A percentile compares a stretch with the other conserved stretches of the same genome.
These are phyloP conservation scores for Pilasporangium apinafurcum DNA, from an alignment of 352 stramenopile genomes.

Conservation along the genomic window DNA sequence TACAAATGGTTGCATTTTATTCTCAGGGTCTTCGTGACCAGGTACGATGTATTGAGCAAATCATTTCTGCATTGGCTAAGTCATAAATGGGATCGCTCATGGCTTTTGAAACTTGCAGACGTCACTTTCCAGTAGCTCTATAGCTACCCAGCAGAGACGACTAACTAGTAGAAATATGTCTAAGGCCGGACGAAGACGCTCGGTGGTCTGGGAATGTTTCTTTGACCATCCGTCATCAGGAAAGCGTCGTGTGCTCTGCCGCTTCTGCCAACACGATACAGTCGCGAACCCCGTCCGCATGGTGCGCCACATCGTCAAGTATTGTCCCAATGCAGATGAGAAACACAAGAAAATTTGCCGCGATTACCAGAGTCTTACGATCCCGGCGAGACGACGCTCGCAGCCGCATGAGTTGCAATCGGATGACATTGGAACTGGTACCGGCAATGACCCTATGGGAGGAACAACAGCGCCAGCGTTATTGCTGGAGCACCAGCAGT, in stretches of 20 bases:
- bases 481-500: background rate
- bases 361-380: slow-evolving; percentile 28
- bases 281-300: slow-evolving; percentile 37
- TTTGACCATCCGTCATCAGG: slow-evolving; percentile 19
- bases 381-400: slow-evolving; percentile 14
- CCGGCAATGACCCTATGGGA: background rate
- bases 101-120: too few species aligned
- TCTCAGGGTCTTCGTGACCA: too few species aligned
- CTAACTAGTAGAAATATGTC: slow-evolving; percentile 14
- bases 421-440: background rate
- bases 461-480: background rate
- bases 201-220: slow-evolving; percentile 40
- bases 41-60: too few species aligned
- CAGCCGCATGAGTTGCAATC: background rate
- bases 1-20: too few species aligned
- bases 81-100: too few species aligned
- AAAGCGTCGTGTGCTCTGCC: slow-evolving; percentile 39
- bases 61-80: too few species aligned
- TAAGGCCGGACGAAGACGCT: slow-evolving; percentile 25
- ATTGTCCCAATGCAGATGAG: slow-evolving; percentile 31
- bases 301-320: slow-evolving; percentile 38
- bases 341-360: slow-evolving; percentile 33
- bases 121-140: too few species aligned
- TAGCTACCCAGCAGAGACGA: too few species aligned
- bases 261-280: slow-evolving; percentile 36